A percentile compares a stretch with the other conserved stretches of the same genome.
These are phyloP conservation scores for Parachlorella kessleri DNA, from an alignment of 139 green algal genomes.

Conservation along the genomic window DNA sequence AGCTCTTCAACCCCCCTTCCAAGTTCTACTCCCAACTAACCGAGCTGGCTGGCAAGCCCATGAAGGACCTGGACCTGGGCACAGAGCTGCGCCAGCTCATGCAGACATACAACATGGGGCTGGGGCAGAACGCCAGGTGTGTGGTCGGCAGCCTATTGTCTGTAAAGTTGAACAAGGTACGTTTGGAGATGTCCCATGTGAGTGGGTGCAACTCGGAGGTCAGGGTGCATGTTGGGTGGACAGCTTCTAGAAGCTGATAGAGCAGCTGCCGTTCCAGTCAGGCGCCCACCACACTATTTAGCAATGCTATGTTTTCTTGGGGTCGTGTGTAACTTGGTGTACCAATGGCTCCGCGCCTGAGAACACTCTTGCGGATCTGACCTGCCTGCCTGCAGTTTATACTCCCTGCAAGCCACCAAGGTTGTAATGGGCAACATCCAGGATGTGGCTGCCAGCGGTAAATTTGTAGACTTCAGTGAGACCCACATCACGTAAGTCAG, in stretches of 20 bases:
- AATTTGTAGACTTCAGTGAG: constrained; percentile 34
- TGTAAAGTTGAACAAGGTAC: too few relatives aligned
- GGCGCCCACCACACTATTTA: too few relatives aligned
- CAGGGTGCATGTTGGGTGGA: background rate
- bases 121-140: constrained; percentile 5
- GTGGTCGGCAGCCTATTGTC: too few relatives aligned
- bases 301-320: too few relatives aligned
- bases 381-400: constrained; percentile 10
- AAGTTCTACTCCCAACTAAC: background rate
- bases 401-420: constrained; percentile 6
- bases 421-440: constrained; percentile 6
- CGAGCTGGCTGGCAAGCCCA: background rate
- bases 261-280: background rate
- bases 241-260: background rate
- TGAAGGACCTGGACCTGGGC: constrained; percentile 7
- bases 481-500: background rate
- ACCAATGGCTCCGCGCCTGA: too few relatives aligned
- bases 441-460: constrained; percentile 9
- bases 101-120: constrained; percentile 11
- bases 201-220: background rate
- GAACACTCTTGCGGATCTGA: too few relatives aligned
- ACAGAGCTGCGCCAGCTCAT: constrained; percentile 16
- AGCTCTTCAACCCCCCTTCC: too few relatives aligned
- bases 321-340: too few relatives aligned
- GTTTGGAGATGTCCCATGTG: background rate